Conservation (phyloP, 441 rosid genomes). For the Jatropha podagrica region DNA sequence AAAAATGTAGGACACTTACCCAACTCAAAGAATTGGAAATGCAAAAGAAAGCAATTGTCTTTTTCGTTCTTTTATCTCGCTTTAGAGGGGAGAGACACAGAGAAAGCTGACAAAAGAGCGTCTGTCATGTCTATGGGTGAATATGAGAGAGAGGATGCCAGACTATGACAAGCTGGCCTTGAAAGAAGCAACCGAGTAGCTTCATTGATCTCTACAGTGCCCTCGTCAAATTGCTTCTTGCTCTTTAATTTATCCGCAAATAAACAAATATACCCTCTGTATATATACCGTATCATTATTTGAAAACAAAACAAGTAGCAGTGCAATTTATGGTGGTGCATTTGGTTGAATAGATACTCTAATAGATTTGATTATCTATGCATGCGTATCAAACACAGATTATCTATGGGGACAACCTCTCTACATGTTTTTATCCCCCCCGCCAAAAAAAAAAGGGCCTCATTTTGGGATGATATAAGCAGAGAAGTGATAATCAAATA, state of each 20-base stretch:
- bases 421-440: too few species aligned
- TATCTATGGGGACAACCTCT: not conserved
- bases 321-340: not conserved
- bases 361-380: not conserved
- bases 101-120: slow-evolving; percentile 2
- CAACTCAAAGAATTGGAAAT: slow-evolving; percentile 13
- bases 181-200: slow-evolving; percentile 27
- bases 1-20: slow-evolving; percentile 23
- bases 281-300: not conserved
- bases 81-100: not conserved
- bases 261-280: slow-evolving; percentile 5
- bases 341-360: not conserved
- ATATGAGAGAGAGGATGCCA: slow-evolving; percentile 29
- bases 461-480: not conserved
- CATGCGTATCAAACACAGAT: slow-evolving; percentile 5
- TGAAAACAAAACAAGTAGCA: not conserved
- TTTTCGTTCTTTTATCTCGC: not conserved
- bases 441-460: not conserved
- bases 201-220: slow-evolving; percentile 19
- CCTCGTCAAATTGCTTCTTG: not conserved
- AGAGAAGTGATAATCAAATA: not conserved
- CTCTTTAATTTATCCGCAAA: slow-evolving; percentile 2
- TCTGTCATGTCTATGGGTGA: not conserved
- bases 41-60: slow-evolving; percentile 16
- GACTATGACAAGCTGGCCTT: slow-evolving; percentile 46